Conservation (phyloP, 176 grass and related monocot genomes). For the Oryza brachyantha region DNA sequence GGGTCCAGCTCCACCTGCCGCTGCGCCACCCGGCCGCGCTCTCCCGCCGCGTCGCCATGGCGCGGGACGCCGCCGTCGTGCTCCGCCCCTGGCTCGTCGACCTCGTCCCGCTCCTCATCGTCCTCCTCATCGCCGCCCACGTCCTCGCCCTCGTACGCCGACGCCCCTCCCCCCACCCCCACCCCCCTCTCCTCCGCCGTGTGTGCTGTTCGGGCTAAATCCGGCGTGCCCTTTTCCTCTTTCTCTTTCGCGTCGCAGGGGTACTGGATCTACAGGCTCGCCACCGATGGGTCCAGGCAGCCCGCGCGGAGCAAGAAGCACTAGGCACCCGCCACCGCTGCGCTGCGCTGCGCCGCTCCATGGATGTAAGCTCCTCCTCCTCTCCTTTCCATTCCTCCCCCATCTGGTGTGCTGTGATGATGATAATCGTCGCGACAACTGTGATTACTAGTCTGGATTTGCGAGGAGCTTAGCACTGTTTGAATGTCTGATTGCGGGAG, state of each 20-base stretch:
- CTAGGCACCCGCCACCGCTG: conserved; percentile 4
- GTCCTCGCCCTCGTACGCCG: conserved; percentile 75
- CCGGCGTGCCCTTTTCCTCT: not conserved
- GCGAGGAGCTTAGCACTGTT: too few species aligned
- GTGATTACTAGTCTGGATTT: not conserved
- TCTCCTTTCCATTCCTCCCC: not conserved
- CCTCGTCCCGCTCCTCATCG: conserved; percentile 61
- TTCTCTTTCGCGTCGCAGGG: conserved; percentile 39
- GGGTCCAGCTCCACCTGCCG: not conserved
- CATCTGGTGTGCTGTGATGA: not conserved
- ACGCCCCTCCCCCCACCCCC: not conserved
- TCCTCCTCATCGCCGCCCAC: conserved; percentile 93
- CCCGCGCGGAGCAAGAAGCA: conserved; percentile 71
- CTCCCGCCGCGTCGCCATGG: conserved; percentile 57
- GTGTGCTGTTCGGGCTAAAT: conserved; percentile 6
- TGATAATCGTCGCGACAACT: not conserved
- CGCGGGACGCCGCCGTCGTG: conserved; percentile 27
- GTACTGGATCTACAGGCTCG: conserved; percentile 96
- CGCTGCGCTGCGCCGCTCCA: too few species aligned
- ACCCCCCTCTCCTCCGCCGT: not conserved
- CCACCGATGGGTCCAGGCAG: conserved; percentile 61
- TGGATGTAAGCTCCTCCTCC: conserved; percentile 20
- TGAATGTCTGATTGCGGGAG: not conserved
- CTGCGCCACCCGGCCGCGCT: conserved; percentile 27
- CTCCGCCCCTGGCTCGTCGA: conserved; percentile 66